Evolutionary conservation across 1,139 yeast species (phyloP).

Genomic region (Kluyveromyces sp.): DNA sequence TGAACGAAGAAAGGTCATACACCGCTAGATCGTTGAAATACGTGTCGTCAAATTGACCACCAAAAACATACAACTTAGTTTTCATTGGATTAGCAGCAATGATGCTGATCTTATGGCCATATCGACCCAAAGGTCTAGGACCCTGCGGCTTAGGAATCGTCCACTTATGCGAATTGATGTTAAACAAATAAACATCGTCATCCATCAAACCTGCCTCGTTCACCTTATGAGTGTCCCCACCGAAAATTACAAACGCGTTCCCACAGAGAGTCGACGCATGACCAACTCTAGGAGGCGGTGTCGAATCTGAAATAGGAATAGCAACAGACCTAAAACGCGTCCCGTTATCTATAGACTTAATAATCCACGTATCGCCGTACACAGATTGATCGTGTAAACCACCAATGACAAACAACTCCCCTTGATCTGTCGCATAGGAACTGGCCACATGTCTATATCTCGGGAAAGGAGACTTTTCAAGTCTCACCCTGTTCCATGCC

Average conservation of each 20-base stretch:
- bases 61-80: conserved; percentile 76
- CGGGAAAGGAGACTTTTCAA: conserved; percentile 82
- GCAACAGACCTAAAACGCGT: conserved; percentile 46
- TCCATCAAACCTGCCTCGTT: conserved; percentile 75
- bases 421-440: conserved; percentile 64
- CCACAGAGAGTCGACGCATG: conserved; percentile 91
- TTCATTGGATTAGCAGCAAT: conserved; percentile 57
- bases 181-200: conserved; percentile 79
- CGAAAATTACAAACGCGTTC: conserved; percentile 89
- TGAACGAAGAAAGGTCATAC: conserved; percentile 83
- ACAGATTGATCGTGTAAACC: conserved; percentile 90
- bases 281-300: conserved; percentile 95
- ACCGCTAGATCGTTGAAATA: conserved; percentile 79
- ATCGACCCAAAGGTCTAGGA: conserved; percentile 81
- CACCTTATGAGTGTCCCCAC: conserved; percentile 91
- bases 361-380: conserved; percentile 89
- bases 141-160: conserved; percentile 81
- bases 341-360: conserved; percentile 41
- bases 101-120: conserved; percentile 75
- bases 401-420: conserved; percentile 86
- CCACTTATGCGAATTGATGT: conserved; percentile 85
- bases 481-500: conserved; percentile 74
- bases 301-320: conserved; percentile 58
- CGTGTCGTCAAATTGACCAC: conserved; percentile 89
- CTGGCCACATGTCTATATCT: conserved; percentile 90